Base-by-base conservation (phyloP, 805 yeast genomes). In the Saccharomycopsis babjevae region DNA sequence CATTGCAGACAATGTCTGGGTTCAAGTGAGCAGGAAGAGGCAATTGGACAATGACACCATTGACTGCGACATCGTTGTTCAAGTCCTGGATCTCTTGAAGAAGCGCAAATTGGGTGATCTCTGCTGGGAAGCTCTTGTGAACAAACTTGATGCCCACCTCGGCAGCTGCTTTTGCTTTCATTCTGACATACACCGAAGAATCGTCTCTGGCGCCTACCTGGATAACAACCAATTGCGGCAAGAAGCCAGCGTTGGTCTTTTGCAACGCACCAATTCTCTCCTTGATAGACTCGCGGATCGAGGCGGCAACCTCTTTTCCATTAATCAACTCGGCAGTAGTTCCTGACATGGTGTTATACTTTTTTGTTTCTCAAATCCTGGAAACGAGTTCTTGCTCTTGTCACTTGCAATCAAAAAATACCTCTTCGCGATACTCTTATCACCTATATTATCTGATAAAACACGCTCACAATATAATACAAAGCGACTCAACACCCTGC, bases 161-260 rank as follows among this genome's bases (percentile, higher is more conserved):
- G 60, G 78, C 76, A 34, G 93, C 88, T 11, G 94, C 93, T 71
- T 84, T 86, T 63, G 85, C 73, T 72, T 88, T 88, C 90, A 86
- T 87, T 65, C 83, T 80, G 56, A 88, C 92, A 72, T 88, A 88
- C 2, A 90, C 86, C n/a, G 86, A 76, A 13, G 94, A 87, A 69
- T 88, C 96, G 25, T 86, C 86, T 71, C 93, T 79, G 30, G 76
- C 75, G 60, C 96, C 96, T 25, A 88, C 87, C 74, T 88, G 96
- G 65, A 88, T 77, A 65, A 88, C 88, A 63, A 84, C 77, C 68
- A 88, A 76, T 52, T 77, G 78, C 36, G 96, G 94, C 65, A 76
- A 74, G 72, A 88, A 87, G 56, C 75, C 76, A 16, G 84, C 79
- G 65, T 80, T 76, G 39, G 73, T 70, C 11, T 71, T 64, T 69